Percentiles rank a stretch among this genome's conserved stretches.
phyloP scores from a whole-genome alignment of 2,329 filamentous ascomycete species.

The Falciphora oryzae region DNA sequence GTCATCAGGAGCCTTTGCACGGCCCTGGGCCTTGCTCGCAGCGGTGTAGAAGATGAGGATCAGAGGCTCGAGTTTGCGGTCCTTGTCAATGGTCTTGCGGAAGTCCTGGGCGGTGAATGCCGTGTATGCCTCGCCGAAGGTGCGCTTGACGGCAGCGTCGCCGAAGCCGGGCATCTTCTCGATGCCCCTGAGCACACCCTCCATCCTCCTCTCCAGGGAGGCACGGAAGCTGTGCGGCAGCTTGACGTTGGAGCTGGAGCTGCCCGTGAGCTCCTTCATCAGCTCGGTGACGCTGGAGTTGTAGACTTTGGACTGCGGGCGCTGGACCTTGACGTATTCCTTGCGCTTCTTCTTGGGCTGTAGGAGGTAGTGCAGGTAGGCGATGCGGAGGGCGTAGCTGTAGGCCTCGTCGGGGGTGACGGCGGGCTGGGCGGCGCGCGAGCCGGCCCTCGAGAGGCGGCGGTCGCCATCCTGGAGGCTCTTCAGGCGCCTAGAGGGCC shows the following conservation, averaged over 20 bases:
- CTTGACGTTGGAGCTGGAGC: conserved; percentile 48
- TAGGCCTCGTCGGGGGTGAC: conserved; percentile 77
- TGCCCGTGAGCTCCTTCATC: conserved; percentile 69
- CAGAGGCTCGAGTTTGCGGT: conserved; percentile 85
- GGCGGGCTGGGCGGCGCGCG: conserved; percentile 39
- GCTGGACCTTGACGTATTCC: conserved; percentile 70
- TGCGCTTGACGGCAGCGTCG: conserved; percentile 85
- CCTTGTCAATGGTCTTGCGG: conserved; percentile 87
- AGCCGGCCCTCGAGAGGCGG: conserved; percentile 36
- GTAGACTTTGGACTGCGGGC: conserved; percentile 55
- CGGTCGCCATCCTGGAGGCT: conserved; percentile 36
- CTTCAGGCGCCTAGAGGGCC: conserved; percentile 38
- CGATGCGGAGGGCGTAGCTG: conserved; percentile 81
- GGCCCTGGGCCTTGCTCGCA: conserved; percentile 78
- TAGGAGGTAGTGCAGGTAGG: conserved; percentile 87
- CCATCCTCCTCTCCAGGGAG: conserved; percentile 64
- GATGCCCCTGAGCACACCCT: conserved; percentile 71
- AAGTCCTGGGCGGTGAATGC: conserved; percentile 86
- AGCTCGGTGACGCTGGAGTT: conserved; percentile 75
- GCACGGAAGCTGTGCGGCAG: conserved; percentile 50
- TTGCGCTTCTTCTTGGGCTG: conserved; percentile 86
- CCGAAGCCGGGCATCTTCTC: conserved; percentile 85
- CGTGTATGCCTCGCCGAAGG: conserved; percentile 91
- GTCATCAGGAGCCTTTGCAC: conserved; percentile 69
- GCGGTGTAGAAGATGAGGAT: conserved; percentile 95